phyloP scores from a whole-genome alignment of 345 rosid species.

The Laguncularia racemosa region DNA sequence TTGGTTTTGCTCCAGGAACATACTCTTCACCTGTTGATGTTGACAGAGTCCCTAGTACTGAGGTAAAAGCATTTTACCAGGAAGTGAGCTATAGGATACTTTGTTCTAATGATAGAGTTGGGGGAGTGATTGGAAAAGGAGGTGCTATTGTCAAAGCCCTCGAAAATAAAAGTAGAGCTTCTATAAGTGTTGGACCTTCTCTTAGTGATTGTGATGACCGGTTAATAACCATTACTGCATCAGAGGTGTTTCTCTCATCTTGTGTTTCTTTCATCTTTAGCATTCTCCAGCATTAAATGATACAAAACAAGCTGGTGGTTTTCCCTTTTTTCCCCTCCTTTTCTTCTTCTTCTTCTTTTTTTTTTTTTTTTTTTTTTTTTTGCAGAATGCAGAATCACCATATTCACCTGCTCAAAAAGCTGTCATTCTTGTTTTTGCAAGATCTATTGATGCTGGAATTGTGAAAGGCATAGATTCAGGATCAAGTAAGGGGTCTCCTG shows the following conservation, averaged over 20 bases:
- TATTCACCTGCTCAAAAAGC: constrained; percentile 80
- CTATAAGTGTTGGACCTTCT: constrained; percentile 54
- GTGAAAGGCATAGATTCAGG: constrained; percentile 46
- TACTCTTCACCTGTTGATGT: constrained; percentile 39
- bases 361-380: constrained; percentile 23
- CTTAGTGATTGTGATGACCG: constrained; percentile 70
- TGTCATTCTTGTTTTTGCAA: constrained; percentile 59
- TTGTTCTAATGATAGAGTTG: constrained; percentile 71
- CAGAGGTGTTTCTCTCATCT: constrained; percentile 45
- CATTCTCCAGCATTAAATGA: no score
- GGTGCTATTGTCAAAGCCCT: constrained; percentile 61
- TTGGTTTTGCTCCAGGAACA: constrained; percentile 27
- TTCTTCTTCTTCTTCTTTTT: no score
- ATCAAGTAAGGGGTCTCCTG: constrained; percentile 30
- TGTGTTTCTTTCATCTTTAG: constrained; percentile 10
- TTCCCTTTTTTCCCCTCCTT: constrained; percentile 16
- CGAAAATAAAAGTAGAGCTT: constrained; percentile 80
- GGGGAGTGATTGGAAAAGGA: constrained; percentile 80
- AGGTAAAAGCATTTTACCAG: constrained; percentile 23
- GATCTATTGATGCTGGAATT: constrained; percentile 48
- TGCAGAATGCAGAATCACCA: constrained; percentile 54
- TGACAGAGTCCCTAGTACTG: constrained; percentile 21
- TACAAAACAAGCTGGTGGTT: neutral
- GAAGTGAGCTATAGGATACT: constrained; percentile 71
- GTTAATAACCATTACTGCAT: constrained; percentile 59